A percentile compares a stretch with the other conserved stretches of the same genome.
Evolutionary conservation across 139 green algal species (phyloP).

Genomic region (Chlamydomonas incerta): DNA sequence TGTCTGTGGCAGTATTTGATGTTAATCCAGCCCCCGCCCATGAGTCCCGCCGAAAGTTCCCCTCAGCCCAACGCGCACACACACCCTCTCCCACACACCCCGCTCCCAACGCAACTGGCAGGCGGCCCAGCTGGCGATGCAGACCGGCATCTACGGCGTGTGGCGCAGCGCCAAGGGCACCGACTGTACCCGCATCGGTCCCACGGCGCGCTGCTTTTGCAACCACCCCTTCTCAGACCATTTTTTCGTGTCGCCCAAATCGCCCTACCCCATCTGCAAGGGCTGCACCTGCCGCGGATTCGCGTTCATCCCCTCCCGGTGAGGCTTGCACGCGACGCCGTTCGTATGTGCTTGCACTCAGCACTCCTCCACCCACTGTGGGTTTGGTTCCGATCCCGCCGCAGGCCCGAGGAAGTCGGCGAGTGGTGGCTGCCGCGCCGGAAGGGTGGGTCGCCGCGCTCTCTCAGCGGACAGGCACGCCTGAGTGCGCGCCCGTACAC

Average conservation of each 20-base stretch:
- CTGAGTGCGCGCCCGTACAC: too few species aligned
- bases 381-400: too few species aligned
- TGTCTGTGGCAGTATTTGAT: too few species aligned
- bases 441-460: constrained; percentile 49
- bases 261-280: constrained; percentile 50
- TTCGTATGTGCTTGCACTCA: too few species aligned
- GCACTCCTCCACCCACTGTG: too few species aligned
- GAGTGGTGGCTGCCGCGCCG: constrained; percentile 69
- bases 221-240: constrained; percentile 52
- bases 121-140: constrained; percentile 48
- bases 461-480: too few species aligned
- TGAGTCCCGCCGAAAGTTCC: too few species aligned
- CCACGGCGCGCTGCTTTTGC: constrained; percentile 63
- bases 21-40: too few species aligned
- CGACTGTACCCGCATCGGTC: constrained; percentile 64
- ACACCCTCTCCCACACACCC: too few species aligned
- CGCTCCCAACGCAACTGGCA: neutral
- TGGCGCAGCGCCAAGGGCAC: constrained; percentile 40
- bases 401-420: constrained; percentile 66
- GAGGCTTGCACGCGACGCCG: too few species aligned
- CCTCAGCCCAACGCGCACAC: too few species aligned
- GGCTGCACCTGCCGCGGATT: constrained; percentile 48
- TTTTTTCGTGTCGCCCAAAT: constrained; percentile 47
- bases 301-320: constrained; percentile 50
- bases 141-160: constrained; percentile 51